Evolutionary conservation across 805 yeast genomes (phyloP).

Genomic region (Kregervanrija fluxuum): DNA sequence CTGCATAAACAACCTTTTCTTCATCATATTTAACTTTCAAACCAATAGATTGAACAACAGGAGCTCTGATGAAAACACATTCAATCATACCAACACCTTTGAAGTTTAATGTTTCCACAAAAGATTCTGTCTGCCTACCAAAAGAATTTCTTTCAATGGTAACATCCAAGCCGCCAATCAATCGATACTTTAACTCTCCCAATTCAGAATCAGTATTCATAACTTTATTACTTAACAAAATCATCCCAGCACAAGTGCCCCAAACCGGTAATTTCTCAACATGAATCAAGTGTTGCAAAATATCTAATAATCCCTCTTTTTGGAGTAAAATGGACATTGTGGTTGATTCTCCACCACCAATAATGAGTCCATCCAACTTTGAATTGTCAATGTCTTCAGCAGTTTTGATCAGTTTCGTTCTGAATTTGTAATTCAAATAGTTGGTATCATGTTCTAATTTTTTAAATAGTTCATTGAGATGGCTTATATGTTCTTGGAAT

Average conservation of each 20-base stretch:
- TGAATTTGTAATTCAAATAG: slow-evolving; percentile 25
- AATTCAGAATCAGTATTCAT: slow-evolving; percentile 41
- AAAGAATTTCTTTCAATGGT: slow-evolving; percentile 66
- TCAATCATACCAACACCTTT: slow-evolving; percentile 6
- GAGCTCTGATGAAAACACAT: slow-evolving; percentile 70
- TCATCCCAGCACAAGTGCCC: slow-evolving; percentile 87
- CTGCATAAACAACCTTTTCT: slow-evolving; percentile 5
- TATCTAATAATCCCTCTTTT: slow-evolving; percentile 49
- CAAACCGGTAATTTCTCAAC: slow-evolving; percentile 49
- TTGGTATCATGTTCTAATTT: slow-evolving; percentile 21
- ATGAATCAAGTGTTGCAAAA: slow-evolving; percentile 44
- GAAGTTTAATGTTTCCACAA: slow-evolving; percentile 37
- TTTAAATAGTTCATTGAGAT: slow-evolving; percentile 32
- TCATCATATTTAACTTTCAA: neutral
- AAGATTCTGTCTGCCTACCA: slow-evolving; percentile 71
- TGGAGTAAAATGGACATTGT: slow-evolving; percentile 67
- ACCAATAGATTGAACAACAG: slow-evolving; percentile 38
- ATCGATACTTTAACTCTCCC: slow-evolving; percentile 29
- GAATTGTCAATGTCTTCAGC: slow-evolving; percentile 34
- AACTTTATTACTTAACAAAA: slow-evolving; percentile 50
- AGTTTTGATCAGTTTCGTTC: slow-evolving; percentile 44
- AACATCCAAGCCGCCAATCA: slow-evolving; percentile 60
- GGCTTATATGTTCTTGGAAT: slow-evolving; percentile 57
- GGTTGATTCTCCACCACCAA: slow-evolving; percentile 69
- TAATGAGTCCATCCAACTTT: slow-evolving; percentile 49